A percentile compares a stretch with the other conserved stretches of the same genome.
These are phyloP conservation scores for Leishmania lainsoni DNA, from an alignment of 208 protist species.

Conservation along the genomic window DNA sequence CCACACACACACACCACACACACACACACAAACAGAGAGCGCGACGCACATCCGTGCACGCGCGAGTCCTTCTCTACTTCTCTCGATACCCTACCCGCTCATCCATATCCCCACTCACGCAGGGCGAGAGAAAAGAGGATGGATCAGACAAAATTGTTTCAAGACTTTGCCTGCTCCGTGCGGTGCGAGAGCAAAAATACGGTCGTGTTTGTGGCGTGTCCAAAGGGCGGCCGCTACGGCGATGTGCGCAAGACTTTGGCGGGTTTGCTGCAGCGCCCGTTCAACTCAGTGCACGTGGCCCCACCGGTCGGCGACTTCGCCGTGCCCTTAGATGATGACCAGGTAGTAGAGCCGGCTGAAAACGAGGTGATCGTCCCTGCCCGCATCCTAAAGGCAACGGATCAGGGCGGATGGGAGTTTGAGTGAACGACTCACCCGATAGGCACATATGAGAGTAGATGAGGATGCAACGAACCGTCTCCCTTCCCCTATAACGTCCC, in stretches of 20 bases:
- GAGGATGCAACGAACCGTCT: background rate
- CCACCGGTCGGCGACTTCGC: constrained; percentile 9
- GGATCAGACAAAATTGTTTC: constrained; percentile 50
- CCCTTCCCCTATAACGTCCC: background rate
- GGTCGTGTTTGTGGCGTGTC: constrained; percentile 68
- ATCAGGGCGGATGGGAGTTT: constrained; percentile 38
- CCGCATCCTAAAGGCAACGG: constrained; percentile 39
- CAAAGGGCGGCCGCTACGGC: constrained; percentile 53
- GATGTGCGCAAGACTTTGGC: constrained; percentile 78
- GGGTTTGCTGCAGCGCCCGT: constrained; percentile 50
- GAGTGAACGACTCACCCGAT: constrained; percentile 19
- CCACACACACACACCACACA: too few species aligned
- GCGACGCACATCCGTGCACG: background rate
- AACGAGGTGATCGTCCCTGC: constrained; percentile 45
- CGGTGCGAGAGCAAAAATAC: constrained; percentile 57
- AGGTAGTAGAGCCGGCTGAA: constrained; percentile 28
- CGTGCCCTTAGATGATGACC: constrained; percentile 37
- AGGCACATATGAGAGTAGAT: background rate
- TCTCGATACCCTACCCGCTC: background rate
- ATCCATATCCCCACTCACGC: background rate
- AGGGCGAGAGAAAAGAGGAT: background rate
- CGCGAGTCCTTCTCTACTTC: background rate
- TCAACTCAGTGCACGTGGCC: constrained; percentile 42
- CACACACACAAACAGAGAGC: too few species aligned
- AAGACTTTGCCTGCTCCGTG: constrained; percentile 59